Base-by-base conservation (phyloP, 2,329 filamentous ascomycete genomes). In the Fusarium clavum region DNA sequence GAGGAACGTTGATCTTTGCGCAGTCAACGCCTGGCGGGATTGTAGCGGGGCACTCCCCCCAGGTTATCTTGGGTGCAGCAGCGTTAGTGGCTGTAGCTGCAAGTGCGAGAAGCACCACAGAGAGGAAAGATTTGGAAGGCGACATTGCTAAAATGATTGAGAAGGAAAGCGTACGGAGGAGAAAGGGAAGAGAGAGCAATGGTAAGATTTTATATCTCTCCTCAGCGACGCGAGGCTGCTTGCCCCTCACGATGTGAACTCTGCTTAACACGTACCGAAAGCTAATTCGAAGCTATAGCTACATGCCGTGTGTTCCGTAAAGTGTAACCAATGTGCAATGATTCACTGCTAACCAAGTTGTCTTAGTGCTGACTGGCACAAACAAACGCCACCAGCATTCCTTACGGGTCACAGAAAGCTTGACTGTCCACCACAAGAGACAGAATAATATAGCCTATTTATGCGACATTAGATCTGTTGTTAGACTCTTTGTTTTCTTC, bases 21-120 rank as follows among this genome's bases (percentile, higher is more conserved):
- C 70, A 72, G 13, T 72, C 70, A 22, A 73, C 67, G 5, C 70
- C 70, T 0, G 67, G 57, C 16, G 60, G 70, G 18, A 70, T 57
- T 1, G 40, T 44, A 14, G 30, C 5, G 2, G 67, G 67, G 18
- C 67, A 70, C 8, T 44, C 38, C 4, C 57, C 67, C 46, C 51
- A 70, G 11, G 20, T 70, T 12, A 70, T 30, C 3, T 63, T 64
- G 0, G 54, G 46, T 4, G 57, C 8, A 6, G 67, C 67, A 16
- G 49, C 20, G 20, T 48, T 49, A 7, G 25, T 55, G 3, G 25
- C 29, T 8, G 44, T 40, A 40, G 62, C 54, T 5, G 24, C 13
- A 22, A 57, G 16, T 14, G 56, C 45, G 16, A 70, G 20, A 6
- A 70, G 25, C 14, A 32, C 30, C 9, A 43, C 24, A 13, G 45